Evolutionary conservation across 805 yeast species (phyloP), one percentile per base, ranked within the genome.

Genomic region (Cyberlindnera mississippiensis): DNA sequence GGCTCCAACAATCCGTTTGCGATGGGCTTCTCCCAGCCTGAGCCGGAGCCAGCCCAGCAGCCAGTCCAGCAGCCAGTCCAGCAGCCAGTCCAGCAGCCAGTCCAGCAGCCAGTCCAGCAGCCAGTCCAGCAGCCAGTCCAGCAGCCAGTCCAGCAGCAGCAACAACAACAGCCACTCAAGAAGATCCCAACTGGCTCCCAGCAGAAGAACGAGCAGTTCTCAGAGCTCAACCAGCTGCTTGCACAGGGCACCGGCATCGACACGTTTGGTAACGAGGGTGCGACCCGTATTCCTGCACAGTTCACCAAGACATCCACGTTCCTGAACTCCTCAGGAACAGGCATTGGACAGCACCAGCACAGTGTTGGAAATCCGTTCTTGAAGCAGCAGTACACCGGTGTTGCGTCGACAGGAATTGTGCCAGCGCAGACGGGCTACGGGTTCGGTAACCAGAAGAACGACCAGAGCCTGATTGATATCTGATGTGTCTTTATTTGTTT

Each of bases 381-480:
- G 71, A 77, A 73, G 41, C 73, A 78, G 24, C 95, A 88, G 58
- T 85, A 79, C 58, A 81, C 87, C 1, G 89, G 89, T 26, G 73
- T 82, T 26, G 80, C 85, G 24, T 70, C 80, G 27, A 71, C 85
- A 12, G 72, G 68, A 20, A 74, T 88, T 45, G 78, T 82, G 37
- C 90, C 96, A 6, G 80, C 93, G 3, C 82, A 85, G 57, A 90
- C 98, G 2, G 98, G 98, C 3, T 89, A 80, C 59, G 98, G 98
- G 1, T 90, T 90, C 64, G 97, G 97, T 37, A 90, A 89, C 53
- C 87, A 81, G 48, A 64, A 62, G 19, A 45, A 46, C 17, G 60
- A 53, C 27, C 60, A 56, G 38, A 56, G 59, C 26, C 46, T 57
- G 52, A 56, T 57, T 39, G 62, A 57, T 38, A 55, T 57, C 29